Evolutionary conservation across 768 basidiomycete genomes (phyloP), one percentile per base, ranked within the genome.

Genomic region (Psilocybe cyanescens): DNA sequence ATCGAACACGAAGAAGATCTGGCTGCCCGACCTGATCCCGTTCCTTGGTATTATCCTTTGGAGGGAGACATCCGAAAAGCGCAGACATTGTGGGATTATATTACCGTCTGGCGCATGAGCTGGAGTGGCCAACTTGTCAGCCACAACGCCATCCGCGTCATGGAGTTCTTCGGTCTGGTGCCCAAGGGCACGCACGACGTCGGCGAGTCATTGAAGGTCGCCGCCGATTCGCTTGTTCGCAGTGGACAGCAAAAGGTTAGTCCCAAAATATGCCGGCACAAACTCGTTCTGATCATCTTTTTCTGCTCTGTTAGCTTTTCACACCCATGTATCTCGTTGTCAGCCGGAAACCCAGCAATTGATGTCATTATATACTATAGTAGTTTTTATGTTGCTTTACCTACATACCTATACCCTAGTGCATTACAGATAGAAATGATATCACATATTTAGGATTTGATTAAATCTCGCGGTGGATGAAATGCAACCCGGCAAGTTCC

Each of bases 21-120:
- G 45, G 97, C 97, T 3, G 91, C 90, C 30, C 90, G 95, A 47
- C 79, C 82, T 0, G 94, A 93, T 67, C 73, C 75, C 9, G 77
- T 94, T 39, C 86, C 89, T 0, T 99, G 97, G 97, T 99, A 96
- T 77, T 99, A 98, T 76, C 95, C 96, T 0, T 83, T 99, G 29
- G 95, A 97, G 75, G 97, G 97, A 64, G 94, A 99, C 74, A 82
- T 97, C 64, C 70, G 77, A 64, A 97, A 98, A 76, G 91, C 94
- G 2, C 97, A 99, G 79, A 98, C 96, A 1, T 71, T 86, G 37
- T 97, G 94, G 92, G 97, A 98, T 73, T 88, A 87, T 65, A 78
- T 95, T 65, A 92, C 90, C 8, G 90, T 93, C 37, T 94, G 90
- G 90, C 83, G 96, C 56, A 97, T 92, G 81, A 94, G 92, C 75